Conservation (phyloP, 768 basidiomycete genomes). For the Mycena filopes region DNA sequence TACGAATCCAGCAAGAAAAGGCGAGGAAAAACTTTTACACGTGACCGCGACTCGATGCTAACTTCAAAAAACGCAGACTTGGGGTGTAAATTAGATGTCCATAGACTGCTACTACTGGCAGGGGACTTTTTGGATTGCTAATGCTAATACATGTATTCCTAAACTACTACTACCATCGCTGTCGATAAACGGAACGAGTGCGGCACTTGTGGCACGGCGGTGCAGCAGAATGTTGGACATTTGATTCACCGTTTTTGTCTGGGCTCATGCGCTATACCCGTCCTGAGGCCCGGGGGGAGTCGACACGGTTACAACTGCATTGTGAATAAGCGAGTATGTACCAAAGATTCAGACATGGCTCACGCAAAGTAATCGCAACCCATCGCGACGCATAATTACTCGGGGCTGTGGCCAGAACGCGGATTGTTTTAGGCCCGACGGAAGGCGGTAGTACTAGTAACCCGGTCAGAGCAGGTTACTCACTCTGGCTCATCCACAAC, state of each 20-base stretch:
- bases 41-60: constrained; percentile 1
- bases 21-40: constrained; percentile 56
- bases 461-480: constrained; percentile 7
- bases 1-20: constrained; percentile 88
- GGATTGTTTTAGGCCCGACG: not conserved
- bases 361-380: not conserved
- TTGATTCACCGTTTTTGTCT: no score
- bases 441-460: not conserved
- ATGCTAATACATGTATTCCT: constrained; percentile 28
- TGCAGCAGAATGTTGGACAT: no score
- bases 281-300: no score
- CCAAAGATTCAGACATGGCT: not conserved
- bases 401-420: not conserved
- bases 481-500: constrained; percentile 4
- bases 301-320: no score
- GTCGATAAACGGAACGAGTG: not conserved
- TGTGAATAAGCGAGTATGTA: no score
- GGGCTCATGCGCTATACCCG: no score
- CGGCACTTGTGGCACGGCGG: no score
- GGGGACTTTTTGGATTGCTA: constrained; percentile 18
- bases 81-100: constrained; percentile 59
- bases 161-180: constrained; percentile 14
- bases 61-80: constrained; percentile 53
- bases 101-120: constrained; percentile 23
- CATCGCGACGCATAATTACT: constrained; percentile 6